Conservation (phyloP, 345 rosid genomes). For the Corchorus capsularis region DNA sequence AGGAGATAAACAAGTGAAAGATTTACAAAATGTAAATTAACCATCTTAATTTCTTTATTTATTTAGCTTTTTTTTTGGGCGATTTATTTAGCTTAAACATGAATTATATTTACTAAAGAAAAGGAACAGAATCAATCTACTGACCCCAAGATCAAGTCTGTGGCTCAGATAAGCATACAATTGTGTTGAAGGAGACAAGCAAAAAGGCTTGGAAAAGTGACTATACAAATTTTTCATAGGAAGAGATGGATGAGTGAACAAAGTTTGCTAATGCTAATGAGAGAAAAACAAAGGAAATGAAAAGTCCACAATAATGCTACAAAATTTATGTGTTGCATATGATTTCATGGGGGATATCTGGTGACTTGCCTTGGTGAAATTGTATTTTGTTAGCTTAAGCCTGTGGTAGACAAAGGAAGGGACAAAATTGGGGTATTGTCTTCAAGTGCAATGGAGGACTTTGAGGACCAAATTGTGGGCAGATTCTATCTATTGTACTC, state of each 20-base stretch:
- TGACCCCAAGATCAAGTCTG: not conserved
- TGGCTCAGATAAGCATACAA: not conserved
- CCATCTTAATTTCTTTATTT: not conserved
- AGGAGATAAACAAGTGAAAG: no score
- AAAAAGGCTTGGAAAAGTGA: not conserved
- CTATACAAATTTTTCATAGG: not conserved
- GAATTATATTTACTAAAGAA: not conserved
- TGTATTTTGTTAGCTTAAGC: not conserved
- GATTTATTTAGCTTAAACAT: not conserved
- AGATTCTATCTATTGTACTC: constrained; percentile 3
- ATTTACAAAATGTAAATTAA: no score
- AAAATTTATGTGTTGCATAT: not conserved
- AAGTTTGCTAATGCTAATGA: not conserved
- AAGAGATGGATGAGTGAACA: not conserved
- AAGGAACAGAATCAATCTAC: not conserved
- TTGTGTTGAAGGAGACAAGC: not conserved
- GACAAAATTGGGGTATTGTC: constrained; percentile 23
- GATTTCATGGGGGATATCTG: not conserved
- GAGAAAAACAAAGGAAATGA: not conserved
- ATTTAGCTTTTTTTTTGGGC: no score
- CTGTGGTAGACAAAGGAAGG: constrained; percentile 11
- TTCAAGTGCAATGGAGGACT: not conserved
- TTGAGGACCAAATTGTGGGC: constrained; percentile 1
- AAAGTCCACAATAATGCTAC: not conserved
- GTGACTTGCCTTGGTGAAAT: constrained; percentile 11